Base-by-base conservation (phyloP, 805 yeast species). In the Metschnikowia matae region DNA sequence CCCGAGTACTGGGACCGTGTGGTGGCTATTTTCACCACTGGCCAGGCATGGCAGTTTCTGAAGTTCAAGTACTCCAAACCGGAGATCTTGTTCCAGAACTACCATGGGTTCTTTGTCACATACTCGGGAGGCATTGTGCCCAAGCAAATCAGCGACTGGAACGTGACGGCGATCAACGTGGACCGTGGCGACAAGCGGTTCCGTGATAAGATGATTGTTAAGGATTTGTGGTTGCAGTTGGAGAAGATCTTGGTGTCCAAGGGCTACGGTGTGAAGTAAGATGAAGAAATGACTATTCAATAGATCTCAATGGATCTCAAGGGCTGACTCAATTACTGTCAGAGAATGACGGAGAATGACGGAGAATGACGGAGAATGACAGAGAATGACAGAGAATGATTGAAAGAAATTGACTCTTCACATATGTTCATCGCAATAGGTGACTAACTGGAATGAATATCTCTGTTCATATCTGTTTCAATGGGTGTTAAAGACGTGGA, bases 1-100 rank as follows among this genome's bases (percentile, higher is more conserved):
- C 96, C 96, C 3, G 98, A 94, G 66, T 89, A 94, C 69, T 94
- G 99, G 99, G 96, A 89, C 63, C 80, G 99, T 52, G 97, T 94
- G 1, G 88, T 92, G 44, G 97, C 96, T 0, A 87, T 94, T 36
- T 85, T 94, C 71, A 92, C 97, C 15, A 92, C 97, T 10, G 99
- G 99, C 11, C 99, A 94, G 71, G 77, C 84, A 48, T 94, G 99
- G 99, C 99, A 94, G 70, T 89, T 94, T 70, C 82, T 87, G 62
- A 81, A 83, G 60, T 94, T 92, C 69, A 87, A 85, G 64, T 86
- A 90, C 82, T 77, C 82, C 37, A 82, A 84, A 48, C 97, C 99
- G 2, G 82, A 85, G 52, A 74, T 74, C 40, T 74, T 94, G 55
- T 94, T 94, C 68, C 94, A 86, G 62, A 83, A 81, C 58, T 87